Conservation (phyloP, 2,329 filamentous ascomycete genomes). For the Sphaerulina populicola region DNA sequence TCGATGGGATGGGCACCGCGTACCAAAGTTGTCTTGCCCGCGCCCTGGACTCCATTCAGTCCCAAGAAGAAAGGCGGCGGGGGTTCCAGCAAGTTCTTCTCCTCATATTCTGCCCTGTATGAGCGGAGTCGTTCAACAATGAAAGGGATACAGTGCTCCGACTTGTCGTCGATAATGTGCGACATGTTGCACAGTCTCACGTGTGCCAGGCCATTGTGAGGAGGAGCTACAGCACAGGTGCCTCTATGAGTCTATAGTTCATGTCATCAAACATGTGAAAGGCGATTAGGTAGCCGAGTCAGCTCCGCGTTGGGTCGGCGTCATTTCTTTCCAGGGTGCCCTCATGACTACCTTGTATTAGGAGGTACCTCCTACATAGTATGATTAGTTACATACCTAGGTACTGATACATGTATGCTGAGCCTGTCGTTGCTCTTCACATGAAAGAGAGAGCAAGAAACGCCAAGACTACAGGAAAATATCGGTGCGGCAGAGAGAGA, state of each 20-base stretch:
- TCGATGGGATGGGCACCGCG: constrained; percentile 21
- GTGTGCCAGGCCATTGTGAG: constrained; percentile 1
- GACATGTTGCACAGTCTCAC: constrained; percentile 33
- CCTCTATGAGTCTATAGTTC: too few species aligned
- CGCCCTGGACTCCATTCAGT: constrained; percentile 83
- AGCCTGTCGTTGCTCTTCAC: neutral
- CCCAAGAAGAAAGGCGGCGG: constrained; percentile 71
- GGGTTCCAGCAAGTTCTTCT: constrained; percentile 26
- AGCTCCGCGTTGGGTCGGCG: neutral
- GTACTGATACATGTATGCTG: too few species aligned
- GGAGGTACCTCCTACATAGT: too few species aligned
- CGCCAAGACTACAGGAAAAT: too few species aligned
- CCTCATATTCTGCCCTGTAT: constrained; percentile 41
- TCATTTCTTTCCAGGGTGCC: neutral
- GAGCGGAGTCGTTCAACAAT: constrained; percentile 53
- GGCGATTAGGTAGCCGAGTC: constrained; percentile 6
- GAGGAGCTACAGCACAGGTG: too few species aligned
- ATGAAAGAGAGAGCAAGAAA: neutral
- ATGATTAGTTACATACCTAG: too few species aligned
- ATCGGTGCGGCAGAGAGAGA: neutral
- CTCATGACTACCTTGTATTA: too few species aligned
- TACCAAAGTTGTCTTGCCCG: constrained; percentile 83
- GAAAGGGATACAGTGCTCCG: constrained; percentile 67
- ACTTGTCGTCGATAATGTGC: constrained; percentile 66
- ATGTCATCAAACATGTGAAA: constrained; percentile 22